These are phyloP conservation scores for Persicaria tinctoria DNA, from an alignment of 148 eudicot genomes.

Conservation along the genomic window DNA sequence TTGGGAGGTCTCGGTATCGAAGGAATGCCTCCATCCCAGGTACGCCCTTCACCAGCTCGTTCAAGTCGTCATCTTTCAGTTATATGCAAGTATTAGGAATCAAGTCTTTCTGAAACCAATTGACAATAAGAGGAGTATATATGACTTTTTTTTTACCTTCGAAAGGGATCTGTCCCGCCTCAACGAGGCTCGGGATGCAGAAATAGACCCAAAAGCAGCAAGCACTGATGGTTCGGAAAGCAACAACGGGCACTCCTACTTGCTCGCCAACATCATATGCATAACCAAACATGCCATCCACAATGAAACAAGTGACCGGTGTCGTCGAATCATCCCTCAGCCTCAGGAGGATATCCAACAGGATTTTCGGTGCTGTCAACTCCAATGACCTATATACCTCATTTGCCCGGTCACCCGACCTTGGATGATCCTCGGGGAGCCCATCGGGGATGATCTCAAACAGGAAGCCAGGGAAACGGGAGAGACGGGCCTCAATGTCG, in stretches of 20 bases:
- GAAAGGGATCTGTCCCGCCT: slow-evolving; percentile 27
- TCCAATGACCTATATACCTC: slow-evolving; percentile 12
- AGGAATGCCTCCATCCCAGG: slow-evolving; percentile 25
- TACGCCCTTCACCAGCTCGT: slow-evolving; percentile 15
- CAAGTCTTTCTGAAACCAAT: too few relatives aligned
- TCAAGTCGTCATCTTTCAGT: slow-evolving; percentile 17
- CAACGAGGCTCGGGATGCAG: slow-evolving; percentile 18
- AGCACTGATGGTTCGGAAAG: slow-evolving; percentile 23
- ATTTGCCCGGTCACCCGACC: slow-evolving; percentile 8
- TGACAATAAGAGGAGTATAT: background rate
- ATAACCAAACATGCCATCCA: slow-evolving; percentile 18
- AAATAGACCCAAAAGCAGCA: slow-evolving; percentile 18
- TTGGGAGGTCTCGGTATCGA: slow-evolving; percentile 35
- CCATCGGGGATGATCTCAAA: slow-evolving; percentile 21
- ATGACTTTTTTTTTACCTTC: slow-evolving; percentile 9
- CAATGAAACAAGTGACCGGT: slow-evolving; percentile 18
- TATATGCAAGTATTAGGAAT: too few relatives aligned
- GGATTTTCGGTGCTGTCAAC: background rate
- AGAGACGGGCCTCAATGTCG: slow-evolving; percentile 17
- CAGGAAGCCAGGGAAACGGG: slow-evolving; percentile 13
- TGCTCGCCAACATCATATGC: slow-evolving; percentile 19
- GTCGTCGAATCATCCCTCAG: background rate
- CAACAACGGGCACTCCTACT: slow-evolving; percentile 18
- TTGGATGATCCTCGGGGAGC: slow-evolving; percentile 20
- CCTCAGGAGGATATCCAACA: slow-evolving; percentile 13